phyloP scores from a whole-genome alignment of 495 filamentous ascomycete species.

The Daldinia grandis region DNA sequence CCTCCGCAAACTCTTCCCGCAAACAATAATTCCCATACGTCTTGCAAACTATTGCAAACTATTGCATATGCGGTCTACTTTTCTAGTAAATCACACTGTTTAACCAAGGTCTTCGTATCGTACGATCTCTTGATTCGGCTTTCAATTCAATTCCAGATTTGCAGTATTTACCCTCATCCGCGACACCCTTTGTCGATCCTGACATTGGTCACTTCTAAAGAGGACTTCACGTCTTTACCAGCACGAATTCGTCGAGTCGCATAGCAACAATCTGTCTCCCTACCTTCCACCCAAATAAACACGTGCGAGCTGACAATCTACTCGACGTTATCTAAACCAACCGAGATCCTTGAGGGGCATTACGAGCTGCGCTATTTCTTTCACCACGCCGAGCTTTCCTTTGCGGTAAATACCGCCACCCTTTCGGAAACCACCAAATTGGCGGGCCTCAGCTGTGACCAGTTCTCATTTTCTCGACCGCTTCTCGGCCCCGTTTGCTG shows the following conservation, averaged over 20 bases:
- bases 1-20: background rate
- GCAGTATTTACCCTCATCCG: background rate
- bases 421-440: conserved; percentile 77
- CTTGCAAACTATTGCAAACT: background rate
- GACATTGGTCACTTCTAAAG: background rate
- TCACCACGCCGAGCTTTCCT: conserved; percentile 27
- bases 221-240: background rate
- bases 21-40: background rate
- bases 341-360: conserved; percentile 17
- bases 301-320: background rate
- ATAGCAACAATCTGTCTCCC: background rate
- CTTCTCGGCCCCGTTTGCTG: conserved; percentile 89
- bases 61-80: conserved; percentile 6
- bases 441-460: conserved; percentile 83
- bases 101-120: background rate
- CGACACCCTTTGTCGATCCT: background rate
- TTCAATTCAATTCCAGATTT: conserved; percentile 1
- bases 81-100: background rate
- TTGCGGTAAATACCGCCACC: conserved; percentile 43
- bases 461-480: conserved; percentile 87
- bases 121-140: background rate
- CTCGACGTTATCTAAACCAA: conserved; percentile 11
- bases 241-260: background rate
- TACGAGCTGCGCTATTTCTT: conserved; percentile 40
- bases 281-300: background rate